A percentile compares a stretch with the other conserved stretches of the same genome.
phyloP scores from a whole-genome alignment of 2,329 filamentous ascomycete species.

The Talaromyces sp. region DNA sequence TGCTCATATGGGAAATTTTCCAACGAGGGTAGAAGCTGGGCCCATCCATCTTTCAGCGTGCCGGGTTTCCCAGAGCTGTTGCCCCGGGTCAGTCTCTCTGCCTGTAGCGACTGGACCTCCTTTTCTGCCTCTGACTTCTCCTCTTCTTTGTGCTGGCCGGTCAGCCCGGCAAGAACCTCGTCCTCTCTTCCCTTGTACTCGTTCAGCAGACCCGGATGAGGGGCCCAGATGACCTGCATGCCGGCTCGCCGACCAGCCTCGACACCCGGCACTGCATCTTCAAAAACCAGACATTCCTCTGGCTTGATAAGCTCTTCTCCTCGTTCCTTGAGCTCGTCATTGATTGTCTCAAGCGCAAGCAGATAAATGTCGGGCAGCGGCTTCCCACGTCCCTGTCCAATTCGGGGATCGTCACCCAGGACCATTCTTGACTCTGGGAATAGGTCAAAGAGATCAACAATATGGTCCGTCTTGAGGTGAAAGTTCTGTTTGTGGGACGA shows the following conservation, averaged over 20 bases:
- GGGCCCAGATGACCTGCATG: constrained; percentile 92
- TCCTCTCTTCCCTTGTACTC: constrained; percentile 72
- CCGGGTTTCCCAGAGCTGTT: constrained; percentile 45
- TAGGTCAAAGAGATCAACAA: constrained; percentile 45
- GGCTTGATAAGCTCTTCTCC: constrained; percentile 62
- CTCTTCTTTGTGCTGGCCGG: constrained; percentile 60
- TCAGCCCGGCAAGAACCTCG: constrained; percentile 76
- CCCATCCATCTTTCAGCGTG: constrained; percentile 57
- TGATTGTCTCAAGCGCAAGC: constrained; percentile 77
- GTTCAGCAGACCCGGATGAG: constrained; percentile 69
- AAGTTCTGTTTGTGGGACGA: constrained; percentile 69
- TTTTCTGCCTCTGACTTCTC: constrained; percentile 37
- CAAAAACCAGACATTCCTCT: constrained; percentile 90
- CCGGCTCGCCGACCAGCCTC: constrained; percentile 85
- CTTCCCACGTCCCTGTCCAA: constrained; percentile 77
- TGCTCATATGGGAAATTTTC: constrained; percentile 55
- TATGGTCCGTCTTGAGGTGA: constrained; percentile 63
- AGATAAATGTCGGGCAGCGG: constrained; percentile 92
- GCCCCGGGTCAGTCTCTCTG: constrained; percentile 19
- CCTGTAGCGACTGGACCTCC: constrained; percentile 34
- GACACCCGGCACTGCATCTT: constrained; percentile 89
- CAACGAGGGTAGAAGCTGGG: constrained; percentile 45
- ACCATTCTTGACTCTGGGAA: constrained; percentile 70
- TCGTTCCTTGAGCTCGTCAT: constrained; percentile 56
- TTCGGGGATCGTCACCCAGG: constrained; percentile 76